Base-by-base conservation (phyloP, 2,329 filamentous ascomycete species). In the Colletotrichum sp. region DNA sequence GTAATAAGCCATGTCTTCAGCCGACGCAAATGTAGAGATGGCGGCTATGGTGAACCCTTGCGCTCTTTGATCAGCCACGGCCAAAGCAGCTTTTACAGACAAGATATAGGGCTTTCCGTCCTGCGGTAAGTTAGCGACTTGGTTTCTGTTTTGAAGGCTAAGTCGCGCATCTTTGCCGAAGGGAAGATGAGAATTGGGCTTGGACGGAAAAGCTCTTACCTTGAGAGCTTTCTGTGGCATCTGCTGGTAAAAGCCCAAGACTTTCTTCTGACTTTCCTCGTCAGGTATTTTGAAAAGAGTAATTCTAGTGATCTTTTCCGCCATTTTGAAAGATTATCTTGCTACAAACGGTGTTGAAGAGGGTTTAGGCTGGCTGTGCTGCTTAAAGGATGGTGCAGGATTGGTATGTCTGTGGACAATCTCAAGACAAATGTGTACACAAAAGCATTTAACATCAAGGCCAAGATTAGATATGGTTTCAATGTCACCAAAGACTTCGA, bases 1-100 rank as follows among this genome's bases (percentile, higher is more conserved):
- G 80, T 93, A 93, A 79, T 89, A 93, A 18, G 88, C 85, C 87
- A 93, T 91, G 71, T 93, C 92, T 5, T 90, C 90, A 26, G 88
- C 78, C 1, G 87, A 90, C 3, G 86, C 85, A 77, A 93, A 93
- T 0, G 87, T 87, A 2, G 90, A 91, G 67, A 90, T 87, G 0
- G 89, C 90, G 1, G 88, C 86, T 52, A 93, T 73, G 3, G 89
- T 93, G 82, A 87, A 93, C 6, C 92, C 92, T 78, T 92, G 88
- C 73, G 85, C 88, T 6, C 92, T 88, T 6, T 88, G 85, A 76
- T 93, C 91, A 4, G 87, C 82, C 72, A 90, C 84, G 0, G 90
- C 86, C 6, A 83, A 81, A 5, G 87, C 88, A 1, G 88, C 91
- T 83, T 84, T 70, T 0, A 89, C 86, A 5, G 86, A 85, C 48